Base-by-base conservation (phyloP, 202 grass and related monocot species). In the Saccharum hybrid region DNA sequence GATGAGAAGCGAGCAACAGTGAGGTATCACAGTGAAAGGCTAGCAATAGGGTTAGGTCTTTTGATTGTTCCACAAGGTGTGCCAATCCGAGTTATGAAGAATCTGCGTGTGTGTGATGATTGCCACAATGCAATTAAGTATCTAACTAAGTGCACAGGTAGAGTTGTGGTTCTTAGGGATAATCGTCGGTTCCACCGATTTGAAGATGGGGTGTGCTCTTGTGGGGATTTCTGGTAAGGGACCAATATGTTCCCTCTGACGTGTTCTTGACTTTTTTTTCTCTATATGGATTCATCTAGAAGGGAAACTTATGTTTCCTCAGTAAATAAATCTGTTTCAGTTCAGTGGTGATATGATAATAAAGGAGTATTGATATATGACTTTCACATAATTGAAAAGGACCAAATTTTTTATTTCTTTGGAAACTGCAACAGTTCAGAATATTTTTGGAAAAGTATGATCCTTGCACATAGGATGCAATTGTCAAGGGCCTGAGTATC, bases 41-140 rank as follows among this genome's bases (percentile, higher is more conserved):
- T 98, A 33, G 93, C 96, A 14, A 92, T 96, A 57, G 96, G 89
- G 22, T 89, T 98, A 49, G 96, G 96, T 8, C 74, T 98, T 60
- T 39, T 98, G 76, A 62, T 94, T 76, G 83, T 98, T 83, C 91
- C 93, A 8, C 71, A 96, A 78, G 96, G 93, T 75, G 81, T 88
- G 63, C 85, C 93, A 23, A 96, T 98, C 65, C 82, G 93, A 82
- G 89, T 98, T 41, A 96, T 98, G 93, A 98, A 98, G 85, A 98
- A 96, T 68, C 57, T 96, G 41, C 86, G 91, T 63, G 96, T 98
- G 79, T 96, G 96, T 84, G 85, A 87, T 81, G 96, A 98, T 86
- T 98, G 96, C 78, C 96, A 98, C 73, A 94, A 78, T 56, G 96
- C 96, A 45, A 86, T 98, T 80, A 96, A 98, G 78, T 94, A 90